Conservation (phyloP, 2,329 filamentous ascomycete species). For the Uncinocarpus reesii region DNA sequence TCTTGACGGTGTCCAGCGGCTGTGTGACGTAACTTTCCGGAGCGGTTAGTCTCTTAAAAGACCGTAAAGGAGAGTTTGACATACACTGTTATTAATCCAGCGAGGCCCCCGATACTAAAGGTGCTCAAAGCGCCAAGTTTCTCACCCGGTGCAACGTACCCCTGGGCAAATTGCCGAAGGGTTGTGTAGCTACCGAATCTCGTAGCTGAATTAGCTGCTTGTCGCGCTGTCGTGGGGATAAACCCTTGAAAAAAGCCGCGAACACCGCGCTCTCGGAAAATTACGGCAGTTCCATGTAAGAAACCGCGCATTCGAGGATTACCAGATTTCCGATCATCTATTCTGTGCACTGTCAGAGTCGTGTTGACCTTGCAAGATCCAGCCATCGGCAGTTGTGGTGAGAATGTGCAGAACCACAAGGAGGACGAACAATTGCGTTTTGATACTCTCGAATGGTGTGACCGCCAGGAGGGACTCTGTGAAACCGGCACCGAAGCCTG, state of each 20-base stretch:
- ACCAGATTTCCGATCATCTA: constrained; percentile 82
- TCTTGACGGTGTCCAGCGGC: constrained; percentile 88
- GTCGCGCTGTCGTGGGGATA: constrained; percentile 83
- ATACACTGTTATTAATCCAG: constrained; percentile 83
- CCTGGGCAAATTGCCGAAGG: constrained; percentile 80
- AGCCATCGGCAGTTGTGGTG: background rate
- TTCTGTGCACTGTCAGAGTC: constrained; percentile 42
- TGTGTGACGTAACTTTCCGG: constrained; percentile 45
- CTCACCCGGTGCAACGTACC: constrained; percentile 86
- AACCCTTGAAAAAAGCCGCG: constrained; percentile 96
- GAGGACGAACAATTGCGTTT: constrained; percentile 67
- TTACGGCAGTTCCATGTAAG: constrained; percentile 77
- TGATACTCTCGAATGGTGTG: constrained; percentile 95
- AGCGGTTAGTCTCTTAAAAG: background rate
- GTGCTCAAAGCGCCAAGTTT: constrained; percentile 82
- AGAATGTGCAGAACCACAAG: constrained; percentile 5
- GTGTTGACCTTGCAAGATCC: background rate
- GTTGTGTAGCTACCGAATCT: constrained; percentile 86
- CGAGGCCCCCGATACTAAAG: constrained; percentile 80
- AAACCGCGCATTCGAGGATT: constrained; percentile 87
- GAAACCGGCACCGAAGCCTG: constrained; percentile 86
- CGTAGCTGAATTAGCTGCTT: constrained; percentile 87
- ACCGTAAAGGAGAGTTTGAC: constrained; percentile 27
- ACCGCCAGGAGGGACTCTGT: constrained; percentile 90
- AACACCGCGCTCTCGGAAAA: constrained; percentile 76